Conservation (phyloP, 305 asterid species). For the Solanum hybrid region DNA sequence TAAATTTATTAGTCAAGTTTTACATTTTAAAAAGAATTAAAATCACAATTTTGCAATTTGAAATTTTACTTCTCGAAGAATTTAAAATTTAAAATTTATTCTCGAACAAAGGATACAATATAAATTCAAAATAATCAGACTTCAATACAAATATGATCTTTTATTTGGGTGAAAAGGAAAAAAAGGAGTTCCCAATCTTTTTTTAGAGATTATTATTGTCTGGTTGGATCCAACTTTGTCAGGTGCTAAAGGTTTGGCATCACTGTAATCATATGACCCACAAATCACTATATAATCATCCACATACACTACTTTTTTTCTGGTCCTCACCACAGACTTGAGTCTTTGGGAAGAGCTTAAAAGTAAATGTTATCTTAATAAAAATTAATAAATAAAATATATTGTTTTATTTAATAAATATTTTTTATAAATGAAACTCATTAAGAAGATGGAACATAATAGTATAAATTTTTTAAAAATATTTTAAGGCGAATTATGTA, state of each 20-base stretch:
- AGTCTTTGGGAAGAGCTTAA: not conserved
- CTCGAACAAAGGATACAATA: too few relatives aligned
- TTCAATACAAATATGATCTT: too few relatives aligned
- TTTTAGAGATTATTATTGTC: not conserved
- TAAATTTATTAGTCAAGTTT: not conserved
- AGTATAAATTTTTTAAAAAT: not conserved
- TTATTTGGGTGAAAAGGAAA: too few relatives aligned
- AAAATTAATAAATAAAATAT: not conserved
- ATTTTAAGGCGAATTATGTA: not conserved
- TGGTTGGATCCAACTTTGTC: not conserved
- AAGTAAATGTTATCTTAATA: not conserved
- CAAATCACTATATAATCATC: not conserved
- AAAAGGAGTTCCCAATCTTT: not conserved
- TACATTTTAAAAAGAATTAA: not conserved
- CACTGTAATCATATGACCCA: not conserved
- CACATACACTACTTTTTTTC: not conserved
- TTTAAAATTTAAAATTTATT: not conserved
- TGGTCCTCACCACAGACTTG: not conserved
- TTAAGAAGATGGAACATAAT: not conserved
- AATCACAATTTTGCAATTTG: not conserved
- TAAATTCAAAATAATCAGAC: not conserved
- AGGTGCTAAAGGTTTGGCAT: not conserved
- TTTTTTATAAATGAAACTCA: not conserved
- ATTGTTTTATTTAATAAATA: not conserved
- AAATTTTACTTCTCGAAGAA: fast-evolving